phyloP scores from a whole-genome alignment of 306 rosid genomes.

The Astragalus glycyphyllos region DNA sequence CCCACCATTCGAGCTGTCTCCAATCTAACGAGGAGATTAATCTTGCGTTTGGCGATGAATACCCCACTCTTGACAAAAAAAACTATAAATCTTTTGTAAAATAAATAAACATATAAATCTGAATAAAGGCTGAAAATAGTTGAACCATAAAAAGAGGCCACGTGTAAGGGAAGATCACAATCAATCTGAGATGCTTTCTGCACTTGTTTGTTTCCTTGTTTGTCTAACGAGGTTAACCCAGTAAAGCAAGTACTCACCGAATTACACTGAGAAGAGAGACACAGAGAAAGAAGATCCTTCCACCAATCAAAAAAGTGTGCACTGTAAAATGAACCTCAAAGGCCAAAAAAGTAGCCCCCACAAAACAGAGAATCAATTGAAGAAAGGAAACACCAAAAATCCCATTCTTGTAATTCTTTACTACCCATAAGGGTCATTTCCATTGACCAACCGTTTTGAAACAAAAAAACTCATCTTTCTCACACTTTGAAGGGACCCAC shows the following conservation, averaged over 20 bases:
- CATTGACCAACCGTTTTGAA: not conserved
- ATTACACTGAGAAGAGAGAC: slow-evolving; percentile 34
- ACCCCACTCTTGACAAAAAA: too few relatives aligned
- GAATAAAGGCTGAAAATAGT: slow-evolving; percentile 25
- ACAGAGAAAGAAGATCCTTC: slow-evolving; percentile 39
- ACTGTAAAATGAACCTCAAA: not conserved
- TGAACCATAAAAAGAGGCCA: slow-evolving; percentile 44
- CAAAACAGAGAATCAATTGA: not conserved
- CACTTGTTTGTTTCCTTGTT: slow-evolving; percentile 32
- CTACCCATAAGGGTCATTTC: slow-evolving; percentile 48
- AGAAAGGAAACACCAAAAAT: slow-evolving; percentile 11
- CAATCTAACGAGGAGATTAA: too few relatives aligned
- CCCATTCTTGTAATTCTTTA: slow-evolving; percentile 53
- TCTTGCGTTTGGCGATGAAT: too few relatives aligned
- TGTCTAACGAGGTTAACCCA: slow-evolving; percentile 27
- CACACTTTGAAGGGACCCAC: slow-evolving; percentile 50
- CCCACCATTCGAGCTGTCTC: too few relatives aligned
- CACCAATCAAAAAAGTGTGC: slow-evolving; percentile 49
- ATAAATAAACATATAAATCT: not conserved
- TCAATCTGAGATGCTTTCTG: slow-evolving; percentile 33
- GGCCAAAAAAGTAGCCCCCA: slow-evolving; percentile 12
- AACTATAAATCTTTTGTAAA: too few relatives aligned
- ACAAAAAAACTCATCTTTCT: slow-evolving; percentile 45
- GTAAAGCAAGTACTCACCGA: slow-evolving; percentile 39
- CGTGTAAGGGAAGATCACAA: slow-evolving; percentile 44